Evolutionary conservation across 2,329 filamentous ascomycete genomes (phyloP).

Genomic region (Chalara sp.): DNA sequence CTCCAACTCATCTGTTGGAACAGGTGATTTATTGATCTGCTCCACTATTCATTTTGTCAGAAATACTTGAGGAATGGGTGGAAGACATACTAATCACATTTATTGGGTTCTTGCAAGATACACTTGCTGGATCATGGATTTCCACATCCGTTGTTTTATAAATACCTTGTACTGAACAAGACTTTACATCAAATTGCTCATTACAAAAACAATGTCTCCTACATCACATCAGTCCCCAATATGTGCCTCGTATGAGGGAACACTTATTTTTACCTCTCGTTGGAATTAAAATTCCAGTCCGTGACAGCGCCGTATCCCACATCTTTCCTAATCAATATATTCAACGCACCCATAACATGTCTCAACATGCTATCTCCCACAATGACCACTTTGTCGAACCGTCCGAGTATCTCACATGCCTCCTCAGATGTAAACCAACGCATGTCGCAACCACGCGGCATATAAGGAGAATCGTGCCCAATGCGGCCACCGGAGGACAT

Average conservation of each 20-base stretch:
- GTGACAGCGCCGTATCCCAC: constrained; percentile 42
- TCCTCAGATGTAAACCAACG: constrained; percentile 39
- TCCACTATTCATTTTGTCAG: constrained; percentile 23
- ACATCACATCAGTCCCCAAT: neutral
- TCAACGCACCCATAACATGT: constrained; percentile 40
- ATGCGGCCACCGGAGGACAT: constrained; percentile 35
- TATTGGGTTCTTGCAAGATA: constrained; percentile 33
- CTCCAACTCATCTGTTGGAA: constrained; percentile 32
- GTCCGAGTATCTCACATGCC: constrained; percentile 36
- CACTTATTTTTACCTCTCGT: constrained; percentile 26
- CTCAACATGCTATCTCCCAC: constrained; percentile 42
- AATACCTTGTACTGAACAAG: constrained; percentile 42
- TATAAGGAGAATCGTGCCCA: constrained; percentile 37
- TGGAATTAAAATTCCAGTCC: constrained; percentile 39
- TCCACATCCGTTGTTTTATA: constrained; percentile 39
- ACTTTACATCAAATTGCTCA: constrained; percentile 40
- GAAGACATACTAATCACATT: constrained; percentile 29
- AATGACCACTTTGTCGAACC: constrained; percentile 40
- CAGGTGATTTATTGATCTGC: constrained; percentile 36
- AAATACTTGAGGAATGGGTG: neutral
- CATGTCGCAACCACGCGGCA: constrained; percentile 39
- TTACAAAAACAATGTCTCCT: constrained; percentile 40
- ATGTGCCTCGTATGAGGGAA: neutral
- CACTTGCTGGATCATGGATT: constrained; percentile 33
- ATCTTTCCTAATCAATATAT: constrained; percentile 38